Evolutionary conservation across 2,329 filamentous ascomycete genomes (phyloP).

Genomic region (Talaromyces sp.): DNA sequence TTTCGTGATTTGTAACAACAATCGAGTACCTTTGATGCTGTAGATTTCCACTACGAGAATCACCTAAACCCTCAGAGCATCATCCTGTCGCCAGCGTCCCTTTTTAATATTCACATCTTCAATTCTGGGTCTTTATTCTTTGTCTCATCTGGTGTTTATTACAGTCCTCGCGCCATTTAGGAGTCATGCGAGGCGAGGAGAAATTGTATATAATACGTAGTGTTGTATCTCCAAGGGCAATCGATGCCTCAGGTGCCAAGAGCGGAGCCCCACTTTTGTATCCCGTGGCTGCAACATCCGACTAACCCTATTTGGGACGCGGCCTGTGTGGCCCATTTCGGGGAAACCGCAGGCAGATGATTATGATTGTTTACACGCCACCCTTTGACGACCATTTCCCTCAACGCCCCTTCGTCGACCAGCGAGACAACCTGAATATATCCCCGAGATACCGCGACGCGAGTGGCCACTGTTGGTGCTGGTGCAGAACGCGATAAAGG

Average conservation of each 20-base stretch:
- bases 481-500: neutral
- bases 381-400: neutral
- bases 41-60: no score
- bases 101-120: neutral
- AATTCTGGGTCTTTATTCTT: neutral
- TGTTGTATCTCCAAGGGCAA: neutral
- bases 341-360: conserved; percentile 3
- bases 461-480: neutral
- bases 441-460: neutral
- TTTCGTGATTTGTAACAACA: no score
- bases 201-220: neutral
- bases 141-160: neutral
- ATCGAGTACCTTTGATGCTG: no score
- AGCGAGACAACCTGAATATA: neutral
- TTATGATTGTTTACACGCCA: neutral
- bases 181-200: no score
- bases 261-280: conserved; percentile 1
- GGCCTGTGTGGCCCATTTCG: conserved; percentile 4
- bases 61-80: no score
- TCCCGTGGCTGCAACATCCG: neutral
- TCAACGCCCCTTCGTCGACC: neutral
- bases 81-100: no score
- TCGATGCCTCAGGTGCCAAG: neutral
- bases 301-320: neutral
- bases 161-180: no score